Evolutionary conservation across 2,329 filamentous ascomycete genomes (phyloP), one percentile per base, ranked within the genome.

Genomic region (Rutstroemia sp.): DNA sequence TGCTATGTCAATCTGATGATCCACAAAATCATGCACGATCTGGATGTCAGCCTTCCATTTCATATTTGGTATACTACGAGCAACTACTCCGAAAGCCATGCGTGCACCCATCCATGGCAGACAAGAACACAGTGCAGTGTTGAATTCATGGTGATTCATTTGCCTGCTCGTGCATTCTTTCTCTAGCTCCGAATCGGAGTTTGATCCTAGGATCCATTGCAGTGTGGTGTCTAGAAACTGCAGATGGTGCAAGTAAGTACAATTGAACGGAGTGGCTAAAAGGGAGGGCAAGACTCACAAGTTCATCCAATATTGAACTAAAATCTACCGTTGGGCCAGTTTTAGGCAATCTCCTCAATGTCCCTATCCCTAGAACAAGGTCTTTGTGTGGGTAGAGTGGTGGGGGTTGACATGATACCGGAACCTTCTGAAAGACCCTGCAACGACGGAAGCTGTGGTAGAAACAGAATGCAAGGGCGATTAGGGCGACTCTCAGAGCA

Each of bases 141-240:
- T 6, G 12, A 56, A 56, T 18, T 48, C 54, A 12, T 45, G 4
- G 4, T 52, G 10, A n/a, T 52, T 52, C 1, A 21, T 56, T 8
- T 39, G 19, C 18, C 45, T 46, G 12, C 45, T 9, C 10, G 39
- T 1, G 49, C 21, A 0, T n/a, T 46, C 3, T 42, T 7, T 18
- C 8, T 41, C 5, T 46, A 23, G 7, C 44, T 47, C 7, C 23
- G 25, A 5, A 1, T 18, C 41, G 16, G 14, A 27, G 50, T 38
- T n/a, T 25, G 5, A 10, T 50, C 54, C 54, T 3, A 56, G 39
- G 19, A 56, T 16, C 12, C 51, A 56, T 25, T 52, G 54, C 12
- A 56, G 16, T 39, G 54, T 46, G 23, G 52, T 7, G 27, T 51
- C 39, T 8, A 56, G 21, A 37, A 56, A 56, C 49, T 45, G 30